A percentile compares a stretch with the other conserved stretches of the same genome.
These are phyloP conservation scores for Penicillium maclennaniae DNA, from an alignment of 495 filamentous ascomycete genomes.

Conservation along the genomic window DNA sequence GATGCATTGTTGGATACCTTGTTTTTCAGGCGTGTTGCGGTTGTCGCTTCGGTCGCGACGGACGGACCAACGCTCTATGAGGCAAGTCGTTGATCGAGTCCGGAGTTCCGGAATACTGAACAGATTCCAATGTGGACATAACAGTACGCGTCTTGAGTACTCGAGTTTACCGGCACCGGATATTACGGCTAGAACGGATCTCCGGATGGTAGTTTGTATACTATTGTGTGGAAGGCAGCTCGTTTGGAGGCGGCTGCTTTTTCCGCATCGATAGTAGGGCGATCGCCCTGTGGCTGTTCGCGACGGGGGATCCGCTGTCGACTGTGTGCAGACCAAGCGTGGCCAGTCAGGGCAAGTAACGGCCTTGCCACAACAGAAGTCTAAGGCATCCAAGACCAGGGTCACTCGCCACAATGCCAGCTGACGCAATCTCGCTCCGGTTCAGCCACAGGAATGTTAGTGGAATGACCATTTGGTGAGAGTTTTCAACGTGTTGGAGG, in stretches of 20 bases:
- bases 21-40: neutral
- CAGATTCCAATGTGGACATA: no score
- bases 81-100: no score
- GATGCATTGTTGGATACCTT: neutral
- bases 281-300: no score
- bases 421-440: conserved; percentile 10
- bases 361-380: conserved; percentile 14
- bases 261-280: neutral
- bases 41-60: neutral
- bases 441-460: neutral
- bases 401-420: conserved; percentile 1
- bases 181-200: neutral
- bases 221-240: neutral
- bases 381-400: neutral
- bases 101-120: no score
- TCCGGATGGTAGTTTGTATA: neutral
- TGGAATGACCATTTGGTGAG: neutral
- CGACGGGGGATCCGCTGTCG: neutral
- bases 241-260: neutral
- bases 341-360: conserved; percentile 14
- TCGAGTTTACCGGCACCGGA: no score
- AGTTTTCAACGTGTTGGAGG: neutral
- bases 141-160: no score
- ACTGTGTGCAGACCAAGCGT: neutral
- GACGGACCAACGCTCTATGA: no score